Evolutionary conservation across 768 basidiomycete species (phyloP), one percentile per base, ranked within the genome.

Genomic region (Tylopilus sp.): DNA sequence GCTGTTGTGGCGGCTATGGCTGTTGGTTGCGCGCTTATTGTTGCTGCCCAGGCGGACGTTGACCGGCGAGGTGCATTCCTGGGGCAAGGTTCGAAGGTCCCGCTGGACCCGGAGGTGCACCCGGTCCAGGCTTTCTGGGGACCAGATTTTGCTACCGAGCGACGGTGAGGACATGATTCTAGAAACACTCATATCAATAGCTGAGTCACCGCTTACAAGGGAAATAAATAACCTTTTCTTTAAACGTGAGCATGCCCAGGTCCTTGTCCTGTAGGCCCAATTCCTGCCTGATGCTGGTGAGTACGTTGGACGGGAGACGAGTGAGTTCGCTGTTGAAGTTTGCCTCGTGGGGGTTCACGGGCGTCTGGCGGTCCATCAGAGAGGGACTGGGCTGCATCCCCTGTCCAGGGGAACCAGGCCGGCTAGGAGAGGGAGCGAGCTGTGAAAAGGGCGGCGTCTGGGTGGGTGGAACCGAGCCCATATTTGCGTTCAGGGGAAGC

Each of bases 351-450:
- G n/a, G n/a, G n/a, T n/a, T n/a, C n/a, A n/a, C n/a, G n/a, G n/a
- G n/a, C n/a, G n/a, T n/a, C n/a, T n/a, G n/a, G n/a, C n/a, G n/a
- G n/a, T n/a, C 55, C 6, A 75, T 68, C 58, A 87, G 38, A 6
- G 82, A 83, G 6, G 87, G 86, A 60, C 86, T 87, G 2, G 66
- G 79, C 3, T 82, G 79, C 51, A 72, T 68, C 67, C 80, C 76
- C 53, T 76, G 72, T 16, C n/a, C n/a, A n/a, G n/a, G n/a, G n/a
- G n/a, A n/a, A n/a, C n/a, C n/a, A n/a, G n/a, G n/a, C n/a, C n/a
- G n/a, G n/a, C n/a, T n/a, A n/a, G n/a, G n/a, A n/a, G n/a, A n/a
- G n/a, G n/a, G n/a, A n/a, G n/a, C n/a, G n/a, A n/a, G n/a, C n/a
- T n/a, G n/a, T n/a, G n/a, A n/a, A n/a, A n/a, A n/a, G n/a, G n/a